Evolutionary conservation across 1,139 yeast species (phyloP).

Genomic region (Yamadazyma diddensiae): DNA sequence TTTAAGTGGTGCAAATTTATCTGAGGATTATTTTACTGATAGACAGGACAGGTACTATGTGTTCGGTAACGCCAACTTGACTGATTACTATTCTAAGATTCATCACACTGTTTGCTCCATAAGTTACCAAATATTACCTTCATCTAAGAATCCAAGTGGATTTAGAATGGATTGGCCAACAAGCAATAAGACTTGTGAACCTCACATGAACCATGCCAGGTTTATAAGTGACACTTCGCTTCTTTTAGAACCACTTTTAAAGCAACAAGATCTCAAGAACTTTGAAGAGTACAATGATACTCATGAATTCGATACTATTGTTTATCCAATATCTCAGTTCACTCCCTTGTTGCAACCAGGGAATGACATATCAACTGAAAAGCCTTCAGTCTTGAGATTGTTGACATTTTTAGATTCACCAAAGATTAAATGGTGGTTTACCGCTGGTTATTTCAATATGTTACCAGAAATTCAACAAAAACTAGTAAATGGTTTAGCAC

Average conservation of each 20-base stretch:
- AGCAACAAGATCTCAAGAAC: constrained; percentile 34
- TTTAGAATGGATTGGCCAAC: constrained; percentile 74
- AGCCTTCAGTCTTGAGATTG: constrained; percentile 61
- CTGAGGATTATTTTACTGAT: constrained; percentile 89
- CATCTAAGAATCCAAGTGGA: constrained; percentile 38
- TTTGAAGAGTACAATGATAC: constrained; percentile 35
- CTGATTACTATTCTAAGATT: constrained; percentile 70
- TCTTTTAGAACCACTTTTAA: constrained; percentile 56
- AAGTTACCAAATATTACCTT: constrained; percentile 58
- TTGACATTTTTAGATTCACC: constrained; percentile 58
- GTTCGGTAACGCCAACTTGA: constrained; percentile 53
- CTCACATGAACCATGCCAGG: constrained; percentile 54
- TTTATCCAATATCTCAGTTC: constrained; percentile 90
- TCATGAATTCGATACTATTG: constrained; percentile 55
- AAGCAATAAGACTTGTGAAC: constrained; percentile 70
- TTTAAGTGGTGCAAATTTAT: constrained; percentile 87
- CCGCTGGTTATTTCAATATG: constrained; percentile 97
- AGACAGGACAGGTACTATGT: constrained; percentile 91
- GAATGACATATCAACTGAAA: constrained; percentile 69
- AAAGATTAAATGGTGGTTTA: constrained; percentile 73
- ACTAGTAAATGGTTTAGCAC: constrained; percentile 57
- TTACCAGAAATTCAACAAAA: constrained; percentile 68
- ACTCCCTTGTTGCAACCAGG: constrained; percentile 70
- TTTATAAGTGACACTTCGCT: constrained; percentile 61
- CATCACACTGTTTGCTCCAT: constrained; percentile 66